Base-by-base conservation (phyloP, 345 rosid species). In the Bruguiera parviflora region DNA sequence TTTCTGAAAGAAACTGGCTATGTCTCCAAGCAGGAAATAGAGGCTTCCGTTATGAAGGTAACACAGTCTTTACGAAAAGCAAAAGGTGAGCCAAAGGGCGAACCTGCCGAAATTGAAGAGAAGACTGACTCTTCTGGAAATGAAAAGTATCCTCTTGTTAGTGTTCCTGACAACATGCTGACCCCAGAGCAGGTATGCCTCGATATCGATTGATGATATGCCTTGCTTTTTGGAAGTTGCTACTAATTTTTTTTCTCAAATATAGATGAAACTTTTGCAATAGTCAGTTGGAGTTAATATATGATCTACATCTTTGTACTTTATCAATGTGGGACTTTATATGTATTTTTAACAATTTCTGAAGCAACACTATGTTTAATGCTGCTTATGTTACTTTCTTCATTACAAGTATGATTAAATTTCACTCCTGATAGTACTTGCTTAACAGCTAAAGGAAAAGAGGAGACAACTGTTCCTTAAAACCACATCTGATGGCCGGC, bases 401-500 rank as follows among this genome's bases (percentile, higher is more conserved):
- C 25, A 0, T 56, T 52, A 24, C 13, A 66, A 63, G 29, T 39
- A 18, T 56, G 59, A 21, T 39, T 39, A 51, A 21, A 15, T 37
- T 47, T 39, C 20, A 47, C 68, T 52, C 18, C 66, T 63, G 47
- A 7, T 24, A 65, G 18, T 47, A n/a, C 53, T 49, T 27, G 29
- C 49, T 46, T 77, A 73, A 74, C 88, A 94, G 98, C 69, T 91
- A 29, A 94, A 89, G 79, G 98, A 94, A 70, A 94, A 94, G 83
- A 89, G 61, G 72, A 83, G 85, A 70, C 97, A 89, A 80, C 2
- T 88, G 60, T 94, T 94, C 80, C 94, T 94, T 58, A 91, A 91
- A 85, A 83, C 96, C 57, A 91, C 91, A 37, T 81, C 88, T 55
- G 95, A 91, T 78, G 98, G 96, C 32, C 84, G 96, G 66, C 92